phyloP scores from a whole-genome alignment of 805 yeast species.

The Yamadazyma scolyti region DNA sequence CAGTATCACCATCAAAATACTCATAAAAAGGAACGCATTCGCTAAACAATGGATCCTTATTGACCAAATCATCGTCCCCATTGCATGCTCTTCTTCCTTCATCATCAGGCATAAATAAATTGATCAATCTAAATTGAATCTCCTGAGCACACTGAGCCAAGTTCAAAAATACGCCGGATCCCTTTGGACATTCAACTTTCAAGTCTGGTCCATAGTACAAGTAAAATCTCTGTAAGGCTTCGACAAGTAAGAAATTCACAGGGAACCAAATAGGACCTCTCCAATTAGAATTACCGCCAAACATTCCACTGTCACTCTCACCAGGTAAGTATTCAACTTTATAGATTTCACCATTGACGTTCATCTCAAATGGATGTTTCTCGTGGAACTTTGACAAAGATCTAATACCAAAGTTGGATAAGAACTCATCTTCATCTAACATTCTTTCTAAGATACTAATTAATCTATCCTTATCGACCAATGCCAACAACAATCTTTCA shows the following conservation, averaged over 20 bases:
- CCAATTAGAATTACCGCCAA: conserved; percentile 97
- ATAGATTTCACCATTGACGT: conserved; percentile 72
- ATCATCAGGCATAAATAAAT: conserved; percentile 66
- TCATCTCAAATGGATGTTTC: conserved; percentile 78
- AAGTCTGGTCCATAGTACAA: conserved; percentile 83
- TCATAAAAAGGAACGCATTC: conserved; percentile 80
- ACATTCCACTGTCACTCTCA: conserved; percentile 87
- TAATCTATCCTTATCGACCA: conserved; percentile 78
- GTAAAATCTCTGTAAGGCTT: conserved; percentile 81
- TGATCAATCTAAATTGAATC: conserved; percentile 79
- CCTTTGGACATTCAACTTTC: conserved; percentile 84
- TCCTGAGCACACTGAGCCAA: conserved; percentile 90
- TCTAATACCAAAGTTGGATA: conserved; percentile 81
- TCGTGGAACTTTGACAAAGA: conserved; percentile 85
- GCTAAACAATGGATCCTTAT: conserved; percentile 65
- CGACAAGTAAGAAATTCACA: conserved; percentile 79
- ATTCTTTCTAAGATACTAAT: conserved; percentile 69
- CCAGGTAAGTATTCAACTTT: conserved; percentile 77
- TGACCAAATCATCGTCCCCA: conserved; percentile 54
- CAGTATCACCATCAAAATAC: conserved; percentile 91
- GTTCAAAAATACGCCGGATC: conserved; percentile 71
- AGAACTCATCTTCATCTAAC: conserved; percentile 83
- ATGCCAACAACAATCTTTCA: conserved; percentile 71
- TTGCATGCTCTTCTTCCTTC: conserved; percentile 72
- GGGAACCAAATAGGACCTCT: conserved; percentile 98